A percentile compares a stretch with the other conserved stretches of the same genome.
These are phyloP conservation scores for Malus sieversii DNA, from an alignment of 306 rosid species.

Conservation along the genomic window DNA sequence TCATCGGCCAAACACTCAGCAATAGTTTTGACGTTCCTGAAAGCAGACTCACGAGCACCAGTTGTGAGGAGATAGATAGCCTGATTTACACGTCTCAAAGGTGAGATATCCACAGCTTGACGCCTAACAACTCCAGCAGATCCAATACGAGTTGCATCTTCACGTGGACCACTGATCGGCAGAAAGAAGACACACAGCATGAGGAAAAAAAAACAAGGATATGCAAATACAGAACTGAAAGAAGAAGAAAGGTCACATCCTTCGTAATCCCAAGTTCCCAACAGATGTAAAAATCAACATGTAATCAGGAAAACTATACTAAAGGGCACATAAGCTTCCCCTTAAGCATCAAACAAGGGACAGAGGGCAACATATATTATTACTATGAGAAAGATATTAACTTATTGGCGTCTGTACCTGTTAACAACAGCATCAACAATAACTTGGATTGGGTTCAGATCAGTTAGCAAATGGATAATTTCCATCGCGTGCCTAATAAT, in stretches of 20 bases:
- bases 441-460: constrained; percentile 22
- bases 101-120: constrained; percentile 54
- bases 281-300: not conserved
- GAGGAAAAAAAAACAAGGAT: not conserved
- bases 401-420: not conserved
- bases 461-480: constrained; percentile 28
- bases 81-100: constrained; percentile 41
- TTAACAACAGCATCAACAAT: constrained; percentile 18
- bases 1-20: constrained; percentile 53
- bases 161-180: constrained; percentile 42
- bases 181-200: not conserved
- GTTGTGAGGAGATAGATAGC: constrained; percentile 49
- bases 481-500: constrained; percentile 29
- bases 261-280: not conserved
- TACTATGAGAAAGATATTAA: not conserved
- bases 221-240: not conserved
- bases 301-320: not conserved
- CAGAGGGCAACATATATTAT: not conserved
- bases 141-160: constrained; percentile 17
- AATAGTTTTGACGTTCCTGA: constrained; percentile 42
- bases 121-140: constrained; percentile 15
- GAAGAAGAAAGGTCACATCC: not conserved
- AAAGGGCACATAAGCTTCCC: not conserved
- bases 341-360: not conserved
- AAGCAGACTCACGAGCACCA: not conserved